Evolutionary conservation across 139 green algal species (phyloP), one percentile per base, ranked within the genome.

Genomic region (Tetradesmus lagerheimii): DNA sequence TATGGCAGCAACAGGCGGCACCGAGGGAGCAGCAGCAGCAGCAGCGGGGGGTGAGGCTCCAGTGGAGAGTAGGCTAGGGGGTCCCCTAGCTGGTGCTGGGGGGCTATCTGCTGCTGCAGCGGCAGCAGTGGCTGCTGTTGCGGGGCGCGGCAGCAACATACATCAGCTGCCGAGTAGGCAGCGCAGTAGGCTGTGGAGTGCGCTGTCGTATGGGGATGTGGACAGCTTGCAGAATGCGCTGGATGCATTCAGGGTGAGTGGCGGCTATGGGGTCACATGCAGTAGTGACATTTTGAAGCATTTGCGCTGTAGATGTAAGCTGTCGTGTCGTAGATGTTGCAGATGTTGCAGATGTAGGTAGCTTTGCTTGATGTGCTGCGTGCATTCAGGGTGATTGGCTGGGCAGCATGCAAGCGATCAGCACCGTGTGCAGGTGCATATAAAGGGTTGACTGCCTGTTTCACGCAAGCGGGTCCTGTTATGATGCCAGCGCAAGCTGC

Each of bases 211-310:
- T 45, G 95, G 93, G 0, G 93, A 96, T 53, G 93, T 94, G 81
- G 93, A 94, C 86, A 92, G 86, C 83, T 81, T 94, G 47, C 95
- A 97, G 92, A 96, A 97, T 83, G 95, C 95, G 18, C 89, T 97
- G 62, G 94, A 97, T 18, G 94, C 94, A 25, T 96, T 97, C 87
- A 85, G 92, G 67, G 93, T 91, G 45, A 39, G 83, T 50, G 34
- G 29, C 66, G 29, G 66, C 31, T 8, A 31, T 20, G 67, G n/a
- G 31, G 29, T 29, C 29, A 38, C n/a, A n/a, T n/a, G n/a, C n/a
- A n/a, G n/a, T n/a, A n/a, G n/a, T n/a, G n/a, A n/a, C n/a, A n/a
- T n/a, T n/a, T n/a, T n/a, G n/a, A n/a, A n/a, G n/a, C n/a, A n/a
- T n/a, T n/a, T n/a, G n/a, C n/a, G n/a, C n/a, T n/a, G n/a, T n/a